Base-by-base conservation (phyloP, 352 stramenopile species). In the Thalassiosira exigua region DNA sequence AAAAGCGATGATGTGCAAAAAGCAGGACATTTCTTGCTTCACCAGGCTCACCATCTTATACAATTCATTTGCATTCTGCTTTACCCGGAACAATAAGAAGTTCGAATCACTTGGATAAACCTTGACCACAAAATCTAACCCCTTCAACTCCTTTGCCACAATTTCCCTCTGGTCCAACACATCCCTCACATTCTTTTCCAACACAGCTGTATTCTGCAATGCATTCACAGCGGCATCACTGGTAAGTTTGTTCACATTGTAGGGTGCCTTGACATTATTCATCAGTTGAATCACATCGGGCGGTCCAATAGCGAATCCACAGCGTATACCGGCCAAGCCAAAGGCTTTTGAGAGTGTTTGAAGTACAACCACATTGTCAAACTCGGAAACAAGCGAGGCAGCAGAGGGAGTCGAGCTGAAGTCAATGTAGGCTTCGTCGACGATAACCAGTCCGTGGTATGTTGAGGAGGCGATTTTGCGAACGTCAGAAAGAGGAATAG, bases 231-330 rank as follows among this genome's bases (percentile, higher is more conserved):
- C 92, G 14, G 94, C 79, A 72, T 92, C 94, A 48, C 94, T 92
- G 3, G 96, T 98, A 29, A 99, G 86, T 71, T 97, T 97, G 92
- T 98, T 99, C 64, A 99, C 96, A 90, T 99, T 99, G 91, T 99
- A 99, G 14, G 96, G 97, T n/a, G 96, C 96, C 86, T 99, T 99
- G 66, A 98, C 95, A 78, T 98, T 99, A 88, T 99, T 99, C 68
- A 99, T 95, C 36, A 98, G 92, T 88, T 98, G 94, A 79, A 99
- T 98, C 5, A 99, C 89, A 62, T 94, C 92, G 4, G 93, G 79
- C 71, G 96, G 81, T 33, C 92, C 96, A 60, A 99, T 97, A 22
- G 96, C 85, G 75, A 94, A 93, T 58, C 90, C 92, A 61, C 85
- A 94, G 57, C 93, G 96, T 82, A 99, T 98, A 4, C 96, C 97